These are phyloP conservation scores for Hypoxylon sp. DNA, from an alignment of 2,329 filamentous ascomycete species.

Conservation along the genomic window DNA sequence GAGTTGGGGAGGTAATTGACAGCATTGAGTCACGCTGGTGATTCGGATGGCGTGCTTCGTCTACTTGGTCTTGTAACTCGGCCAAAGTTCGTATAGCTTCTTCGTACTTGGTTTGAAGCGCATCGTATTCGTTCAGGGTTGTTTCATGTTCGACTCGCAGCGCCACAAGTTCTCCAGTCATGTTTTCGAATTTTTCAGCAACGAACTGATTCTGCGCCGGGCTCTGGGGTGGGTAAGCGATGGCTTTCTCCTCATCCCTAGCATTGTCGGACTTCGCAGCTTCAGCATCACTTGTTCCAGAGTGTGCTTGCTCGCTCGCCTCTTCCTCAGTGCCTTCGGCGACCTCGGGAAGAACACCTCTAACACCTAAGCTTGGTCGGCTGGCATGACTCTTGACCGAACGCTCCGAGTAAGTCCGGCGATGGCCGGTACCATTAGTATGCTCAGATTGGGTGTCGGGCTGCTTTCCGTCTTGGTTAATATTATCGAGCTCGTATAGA, in stretches of 20 bases:
- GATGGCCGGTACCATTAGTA: constrained; percentile 54
- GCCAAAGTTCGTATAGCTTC: constrained; percentile 83
- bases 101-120: constrained; percentile 88
- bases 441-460: constrained; percentile 47
- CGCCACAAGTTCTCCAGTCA: constrained; percentile 91
- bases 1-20: constrained; percentile 59
- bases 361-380: constrained; percentile 59
- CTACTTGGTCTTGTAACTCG: constrained; percentile 84
- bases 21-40: constrained; percentile 64
- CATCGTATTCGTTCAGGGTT: constrained; percentile 81
- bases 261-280: constrained; percentile 51
- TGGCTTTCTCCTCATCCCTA: too few relatives aligned
- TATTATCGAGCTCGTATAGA: constrained; percentile 86
- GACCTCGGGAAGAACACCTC: constrained; percentile 64
- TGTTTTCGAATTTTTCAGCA: constrained; percentile 88
- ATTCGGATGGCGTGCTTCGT: constrained; percentile 75
- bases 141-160: constrained; percentile 89
- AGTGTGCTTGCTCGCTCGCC: constrained; percentile 31
- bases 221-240: too few relatives aligned
- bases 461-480: constrained; percentile 68
- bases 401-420: constrained; percentile 59
- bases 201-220: constrained; percentile 86
- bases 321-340: constrained; percentile 53
- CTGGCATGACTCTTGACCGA: constrained; percentile 64
- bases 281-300: constrained; percentile 14